Conservation (phyloP, 768 basidiomycete species). For the Rhizopogon vinicolor region DNA sequence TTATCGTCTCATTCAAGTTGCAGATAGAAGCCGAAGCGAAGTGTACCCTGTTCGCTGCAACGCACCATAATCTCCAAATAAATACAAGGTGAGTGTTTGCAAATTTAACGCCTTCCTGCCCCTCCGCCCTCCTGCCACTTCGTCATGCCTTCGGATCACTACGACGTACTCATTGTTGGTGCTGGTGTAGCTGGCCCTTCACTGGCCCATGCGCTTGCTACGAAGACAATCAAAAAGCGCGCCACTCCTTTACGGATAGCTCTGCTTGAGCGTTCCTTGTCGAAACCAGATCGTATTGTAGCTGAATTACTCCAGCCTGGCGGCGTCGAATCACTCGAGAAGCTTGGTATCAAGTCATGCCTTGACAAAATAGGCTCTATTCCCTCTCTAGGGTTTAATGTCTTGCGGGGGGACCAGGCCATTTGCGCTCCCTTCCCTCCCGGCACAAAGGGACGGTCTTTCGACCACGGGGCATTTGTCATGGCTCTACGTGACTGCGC, state of each 20-base stretch:
- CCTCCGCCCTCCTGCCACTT: no score
- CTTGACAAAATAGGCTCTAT: constrained; percentile 83
- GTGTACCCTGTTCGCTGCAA: no score
- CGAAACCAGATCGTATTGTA: constrained; percentile 88
- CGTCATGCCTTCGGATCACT: constrained; percentile 25
- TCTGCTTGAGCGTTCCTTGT: constrained; percentile 82
- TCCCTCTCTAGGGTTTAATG: constrained; percentile 74
- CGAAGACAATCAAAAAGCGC: constrained; percentile 32
- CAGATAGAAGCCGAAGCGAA: no score
- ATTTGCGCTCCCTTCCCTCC: constrained; percentile 83
- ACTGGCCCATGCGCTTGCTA: constrained; percentile 75
- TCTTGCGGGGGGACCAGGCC: constrained; percentile 48
- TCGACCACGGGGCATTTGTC: constrained; percentile 88
- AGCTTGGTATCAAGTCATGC: constrained; percentile 66
- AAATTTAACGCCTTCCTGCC: no score
- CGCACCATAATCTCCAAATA: not conserved
- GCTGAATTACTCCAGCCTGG: constrained; percentile 93
- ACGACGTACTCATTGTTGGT: constrained; percentile 82
- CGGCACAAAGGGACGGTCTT: constrained; percentile 62
- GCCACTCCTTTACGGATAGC: constrained; percentile 60
- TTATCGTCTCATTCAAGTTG: no score
- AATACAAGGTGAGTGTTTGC: not conserved
- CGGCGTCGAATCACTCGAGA: constrained; percentile 62
- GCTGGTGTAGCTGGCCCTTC: constrained; percentile 82
- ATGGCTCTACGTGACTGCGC: constrained; percentile 67